A percentile compares a stretch with the other conserved stretches of the same genome.
phyloP scores from a whole-genome alignment of 495 filamentous ascomycete species.

The Penicillium chermesinum region DNA sequence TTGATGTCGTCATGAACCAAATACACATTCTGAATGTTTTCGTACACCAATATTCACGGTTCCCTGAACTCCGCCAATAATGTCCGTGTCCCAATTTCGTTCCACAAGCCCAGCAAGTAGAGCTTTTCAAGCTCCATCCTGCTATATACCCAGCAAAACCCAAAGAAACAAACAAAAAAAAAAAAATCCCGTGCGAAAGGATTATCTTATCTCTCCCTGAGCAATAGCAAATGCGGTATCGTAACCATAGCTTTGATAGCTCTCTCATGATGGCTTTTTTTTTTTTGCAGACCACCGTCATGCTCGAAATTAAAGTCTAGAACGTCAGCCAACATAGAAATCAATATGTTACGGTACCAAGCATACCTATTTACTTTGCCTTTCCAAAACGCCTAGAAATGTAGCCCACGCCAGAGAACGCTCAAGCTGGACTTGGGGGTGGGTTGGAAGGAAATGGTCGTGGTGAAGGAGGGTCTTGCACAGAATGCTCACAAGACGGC shows the following conservation, averaged over 20 bases:
- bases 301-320: not conserved
- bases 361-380: slow-evolving; percentile 15
- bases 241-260: too few relatives aligned
- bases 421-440: slow-evolving; percentile 39
- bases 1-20: slow-evolving; percentile 8
- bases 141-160: not conserved
- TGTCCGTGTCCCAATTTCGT: not conserved
- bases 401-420: not conserved
- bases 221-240: too few relatives aligned
- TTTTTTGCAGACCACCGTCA: not conserved
- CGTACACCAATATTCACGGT: not conserved
- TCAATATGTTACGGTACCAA: not conserved
- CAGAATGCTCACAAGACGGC: slow-evolving; percentile 19
- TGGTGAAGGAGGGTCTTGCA: slow-evolving; percentile 37
- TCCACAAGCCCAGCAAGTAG: not conserved
- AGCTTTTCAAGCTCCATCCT: not conserved
- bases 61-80: not conserved
- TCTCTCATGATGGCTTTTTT: too few relatives aligned
- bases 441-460: slow-evolving; percentile 40
- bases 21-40: slow-evolving; percentile 3
- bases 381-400: slow-evolving; percentile 18
- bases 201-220: too few relatives aligned
- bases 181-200: too few relatives aligned
- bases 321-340: not conserved
- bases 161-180: not conserved